Evolutionary conservation across 371 early-diverging fungal genomes (phyloP).

Genomic region (Mortierella sp.): DNA sequence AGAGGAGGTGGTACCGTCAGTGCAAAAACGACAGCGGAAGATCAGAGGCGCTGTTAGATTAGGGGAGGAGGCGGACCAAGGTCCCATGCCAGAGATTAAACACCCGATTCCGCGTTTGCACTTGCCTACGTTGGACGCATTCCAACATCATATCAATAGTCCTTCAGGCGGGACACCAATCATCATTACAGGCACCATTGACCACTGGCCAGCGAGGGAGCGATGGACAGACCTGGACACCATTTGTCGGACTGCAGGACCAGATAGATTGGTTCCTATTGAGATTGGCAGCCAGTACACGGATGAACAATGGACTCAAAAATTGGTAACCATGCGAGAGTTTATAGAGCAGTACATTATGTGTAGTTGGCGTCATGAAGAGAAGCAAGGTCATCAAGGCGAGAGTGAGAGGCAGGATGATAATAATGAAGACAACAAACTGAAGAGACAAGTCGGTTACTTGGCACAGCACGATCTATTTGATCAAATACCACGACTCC

Average conservation of each 20-base stretch:
- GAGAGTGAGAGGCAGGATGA: neutral
- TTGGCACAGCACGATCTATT: conserved; percentile 94
- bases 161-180: conserved; percentile 55
- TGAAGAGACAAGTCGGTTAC: conserved; percentile 65
- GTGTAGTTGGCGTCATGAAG: neutral
- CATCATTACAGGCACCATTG: conserved; percentile 65
- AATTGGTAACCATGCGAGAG: conserved; percentile 79
- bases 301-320: conserved; percentile 83
- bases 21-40: conserved; percentile 36
- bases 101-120: conserved; percentile 43
- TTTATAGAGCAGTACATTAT: conserved; percentile 72
- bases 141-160: conserved; percentile 41
- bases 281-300: conserved; percentile 88
- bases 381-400: neutral
- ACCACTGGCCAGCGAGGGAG: conserved; percentile 82
- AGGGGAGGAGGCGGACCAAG: conserved; percentile 17
- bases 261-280: conserved; percentile 86
- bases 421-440: neutral
- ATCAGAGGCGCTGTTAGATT: conserved; percentile 25
- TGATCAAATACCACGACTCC: conserved; percentile 81
- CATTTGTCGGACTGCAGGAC: conserved; percentile 68
- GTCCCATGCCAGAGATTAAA: conserved; percentile 17
- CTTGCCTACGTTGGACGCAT: conserved; percentile 48
- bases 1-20: conserved; percentile 15
- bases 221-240: conserved; percentile 76